Evolutionary conservation across 768 basidiomycete genomes (phyloP).

Genomic region (Rhizopogon sp.): DNA sequence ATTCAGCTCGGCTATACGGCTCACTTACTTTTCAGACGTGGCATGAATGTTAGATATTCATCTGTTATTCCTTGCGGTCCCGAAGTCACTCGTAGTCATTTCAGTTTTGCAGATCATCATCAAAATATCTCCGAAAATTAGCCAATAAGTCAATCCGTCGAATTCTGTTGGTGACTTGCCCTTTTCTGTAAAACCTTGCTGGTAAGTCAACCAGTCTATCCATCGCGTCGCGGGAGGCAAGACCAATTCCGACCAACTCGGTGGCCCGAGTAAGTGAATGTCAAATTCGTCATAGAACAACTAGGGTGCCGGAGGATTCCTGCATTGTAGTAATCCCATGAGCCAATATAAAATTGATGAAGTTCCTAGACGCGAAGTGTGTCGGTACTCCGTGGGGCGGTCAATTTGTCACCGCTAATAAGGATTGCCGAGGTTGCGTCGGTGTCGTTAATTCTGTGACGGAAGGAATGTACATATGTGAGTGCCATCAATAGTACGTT

Average conservation of each 20-base stretch:
- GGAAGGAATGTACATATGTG: too few relatives aligned
- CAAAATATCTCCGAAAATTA: neutral
- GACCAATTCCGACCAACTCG: neutral
- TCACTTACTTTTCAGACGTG: neutral
- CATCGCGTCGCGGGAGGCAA: too few relatives aligned
- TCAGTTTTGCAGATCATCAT: too few relatives aligned
- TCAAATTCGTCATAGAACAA: neutral
- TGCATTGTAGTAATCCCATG: neutral
- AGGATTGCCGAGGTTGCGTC: too few relatives aligned
- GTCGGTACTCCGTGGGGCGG: too few relatives aligned
- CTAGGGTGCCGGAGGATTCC: neutral
- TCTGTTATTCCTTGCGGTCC: neutral
- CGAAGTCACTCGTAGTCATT: too few relatives aligned
- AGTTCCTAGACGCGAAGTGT: too few relatives aligned
- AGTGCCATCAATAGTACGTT: too few relatives aligned
- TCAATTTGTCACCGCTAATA: too few relatives aligned
- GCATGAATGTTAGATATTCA: neutral
- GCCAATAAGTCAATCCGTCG: neutral
- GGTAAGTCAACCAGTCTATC: too few relatives aligned
- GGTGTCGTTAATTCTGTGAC: too few relatives aligned
- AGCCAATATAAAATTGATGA: neutral
- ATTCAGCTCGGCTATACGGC: neutral
- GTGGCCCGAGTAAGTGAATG: neutral
- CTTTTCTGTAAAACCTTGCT: neutral
- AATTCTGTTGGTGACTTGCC: neutral